Evolutionary conservation across 805 yeast genomes (phyloP).

Genomic region (Metschnikowia kunwiensis): DNA sequence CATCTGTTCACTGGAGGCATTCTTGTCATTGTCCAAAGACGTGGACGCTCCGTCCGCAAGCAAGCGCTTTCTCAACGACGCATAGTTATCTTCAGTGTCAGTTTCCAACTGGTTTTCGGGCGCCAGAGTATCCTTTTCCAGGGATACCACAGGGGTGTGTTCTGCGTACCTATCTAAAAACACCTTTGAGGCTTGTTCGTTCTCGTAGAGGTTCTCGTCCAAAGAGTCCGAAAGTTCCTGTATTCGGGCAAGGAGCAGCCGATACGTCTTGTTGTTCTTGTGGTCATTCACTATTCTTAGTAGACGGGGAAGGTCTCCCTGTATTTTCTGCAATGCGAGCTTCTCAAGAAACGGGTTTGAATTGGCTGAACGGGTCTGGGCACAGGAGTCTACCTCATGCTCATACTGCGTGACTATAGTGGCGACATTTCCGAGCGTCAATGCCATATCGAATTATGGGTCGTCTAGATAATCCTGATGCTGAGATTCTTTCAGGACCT

Average conservation of each 20-base stretch:
- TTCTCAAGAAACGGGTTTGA: constrained; percentile 12
- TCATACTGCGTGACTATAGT: constrained; percentile 10
- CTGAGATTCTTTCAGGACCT: too few species aligned
- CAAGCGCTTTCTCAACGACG: constrained; percentile 16
- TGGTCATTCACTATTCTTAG: constrained; percentile 11
- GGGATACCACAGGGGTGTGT: not conserved
- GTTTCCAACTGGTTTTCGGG: not conserved
- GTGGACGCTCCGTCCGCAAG: constrained; percentile 17
- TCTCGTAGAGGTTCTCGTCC: constrained; percentile 9
- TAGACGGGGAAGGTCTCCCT: constrained; percentile 18
- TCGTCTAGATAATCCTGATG: too few species aligned
- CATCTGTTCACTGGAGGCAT: constrained; percentile 17
- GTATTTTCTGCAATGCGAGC: constrained; percentile 14
- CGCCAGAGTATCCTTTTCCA: not conserved
- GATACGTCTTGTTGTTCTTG: constrained; percentile 8
- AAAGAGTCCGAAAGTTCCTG: constrained; percentile 10
- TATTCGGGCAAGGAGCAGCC: constrained; percentile 5
- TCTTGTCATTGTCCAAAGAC: constrained; percentile 7
- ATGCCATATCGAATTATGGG: too few species aligned
- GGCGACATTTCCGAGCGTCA: constrained; percentile 3
- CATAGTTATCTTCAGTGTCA: constrained; percentile 10
- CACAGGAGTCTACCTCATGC: constrained; percentile 7
- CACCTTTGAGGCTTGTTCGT: not conserved
- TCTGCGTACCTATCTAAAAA: constrained; percentile 2
- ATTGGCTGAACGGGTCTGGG: not conserved